Percentiles rank a stretch among this genome's conserved stretches.
These are phyloP conservation scores for Septoria linicola DNA, from an alignment of 2,329 filamentous ascomycete genomes.

Conservation along the genomic window DNA sequence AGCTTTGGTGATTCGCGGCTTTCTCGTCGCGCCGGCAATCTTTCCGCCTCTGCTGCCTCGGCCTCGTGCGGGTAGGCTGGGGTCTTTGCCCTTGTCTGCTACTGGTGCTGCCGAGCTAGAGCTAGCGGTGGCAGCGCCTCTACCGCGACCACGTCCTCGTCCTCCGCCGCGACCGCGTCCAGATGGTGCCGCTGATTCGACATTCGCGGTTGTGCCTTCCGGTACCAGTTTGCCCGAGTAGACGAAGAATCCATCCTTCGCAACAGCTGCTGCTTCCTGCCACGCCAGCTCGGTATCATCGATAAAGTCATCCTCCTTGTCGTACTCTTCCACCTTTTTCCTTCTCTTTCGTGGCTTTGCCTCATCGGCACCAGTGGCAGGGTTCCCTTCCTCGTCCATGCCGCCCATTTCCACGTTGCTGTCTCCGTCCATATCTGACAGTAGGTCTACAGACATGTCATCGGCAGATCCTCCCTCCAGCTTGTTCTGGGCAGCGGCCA, in stretches of 20 bases:
- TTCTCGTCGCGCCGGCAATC: constrained; percentile 71
- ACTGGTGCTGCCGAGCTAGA: constrained; percentile 38
- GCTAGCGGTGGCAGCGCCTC: constrained; percentile 49
- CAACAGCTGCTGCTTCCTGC: constrained; percentile 92
- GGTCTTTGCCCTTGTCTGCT: constrained; percentile 30
- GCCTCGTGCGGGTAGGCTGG: constrained; percentile 38
- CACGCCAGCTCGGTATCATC: constrained; percentile 93
- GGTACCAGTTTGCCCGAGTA: constrained; percentile 90
- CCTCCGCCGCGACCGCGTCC: constrained; percentile 31
- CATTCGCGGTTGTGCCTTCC: constrained; percentile 67
- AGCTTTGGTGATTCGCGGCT: constrained; percentile 82
- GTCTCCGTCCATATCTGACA: constrained; percentile 65
- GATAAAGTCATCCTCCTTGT: constrained; percentile 67
- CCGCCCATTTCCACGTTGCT: constrained; percentile 89
- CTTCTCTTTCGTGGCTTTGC: constrained; percentile 76
- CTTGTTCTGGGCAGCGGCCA: constrained; percentile 83
- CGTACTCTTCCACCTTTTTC: constrained; percentile 68
- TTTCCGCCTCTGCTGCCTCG: constrained; percentile 62
- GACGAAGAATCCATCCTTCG: constrained; percentile 95
- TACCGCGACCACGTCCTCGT: constrained; percentile 59
- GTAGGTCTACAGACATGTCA: constrained; percentile 75
- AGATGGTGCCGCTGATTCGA: constrained; percentile 32
- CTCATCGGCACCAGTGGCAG: constrained; percentile 61
- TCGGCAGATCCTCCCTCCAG: constrained; percentile 74
- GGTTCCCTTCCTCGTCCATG: constrained; percentile 59